Evolutionary conservation across 805 yeast genomes (phyloP).

Genomic region (Teunomyces atbi): DNA sequence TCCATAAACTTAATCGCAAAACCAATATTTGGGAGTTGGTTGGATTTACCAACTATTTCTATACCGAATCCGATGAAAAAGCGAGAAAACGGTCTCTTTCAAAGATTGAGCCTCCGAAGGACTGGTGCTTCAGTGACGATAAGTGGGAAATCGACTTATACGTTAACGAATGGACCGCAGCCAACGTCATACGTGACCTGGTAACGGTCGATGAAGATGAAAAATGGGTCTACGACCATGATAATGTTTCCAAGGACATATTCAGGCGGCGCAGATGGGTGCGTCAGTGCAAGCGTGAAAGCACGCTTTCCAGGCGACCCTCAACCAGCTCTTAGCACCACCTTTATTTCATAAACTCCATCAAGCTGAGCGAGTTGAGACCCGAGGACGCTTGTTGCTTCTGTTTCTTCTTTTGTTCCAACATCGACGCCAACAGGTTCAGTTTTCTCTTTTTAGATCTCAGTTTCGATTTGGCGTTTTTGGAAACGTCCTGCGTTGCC

Average conservation of each 20-base stretch:
- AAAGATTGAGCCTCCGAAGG: constrained; percentile 53
- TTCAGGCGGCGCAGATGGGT: constrained; percentile 70
- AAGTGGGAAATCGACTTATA: constrained; percentile 69
- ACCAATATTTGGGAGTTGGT: constrained; percentile 62
- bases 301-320: not conserved
- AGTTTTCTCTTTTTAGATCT: constrained; percentile 43
- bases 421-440: constrained; percentile 40
- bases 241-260: constrained; percentile 22
- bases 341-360: constrained; percentile 28
- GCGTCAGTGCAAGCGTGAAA: constrained; percentile 33
- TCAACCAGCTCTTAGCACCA: not conserved
- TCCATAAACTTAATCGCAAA: constrained; percentile 51
- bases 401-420: constrained; percentile 41
- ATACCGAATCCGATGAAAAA: constrained; percentile 24
- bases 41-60: constrained; percentile 57
- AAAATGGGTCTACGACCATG: constrained; percentile 80
- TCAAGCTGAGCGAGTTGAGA: constrained; percentile 42
- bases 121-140: constrained; percentile 51
- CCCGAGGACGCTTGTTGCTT: constrained; percentile 27
- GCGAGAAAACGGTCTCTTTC: constrained; percentile 21
- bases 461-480: constrained; percentile 9
- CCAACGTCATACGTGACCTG: constrained; percentile 47
- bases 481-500: not conserved
- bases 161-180: constrained; percentile 62
- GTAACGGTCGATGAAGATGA: constrained; percentile 68